Evolutionary conservation across 1,139 yeast genomes (phyloP), one percentile per base, ranked within the genome.

Genomic region (Hansenula anomala): DNA sequence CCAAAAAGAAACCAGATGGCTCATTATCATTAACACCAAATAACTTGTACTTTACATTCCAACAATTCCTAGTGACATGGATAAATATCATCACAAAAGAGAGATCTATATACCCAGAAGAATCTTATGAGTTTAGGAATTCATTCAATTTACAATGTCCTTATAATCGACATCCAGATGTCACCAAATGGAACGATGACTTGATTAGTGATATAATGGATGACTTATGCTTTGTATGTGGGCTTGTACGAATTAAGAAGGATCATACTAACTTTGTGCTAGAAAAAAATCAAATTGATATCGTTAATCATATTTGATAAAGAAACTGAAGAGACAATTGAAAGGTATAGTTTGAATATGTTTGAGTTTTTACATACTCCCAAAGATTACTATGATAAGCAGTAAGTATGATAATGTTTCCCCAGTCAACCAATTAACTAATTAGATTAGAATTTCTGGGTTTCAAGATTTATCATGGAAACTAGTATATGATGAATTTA

Each of bases 111-210:
- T 52, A 52, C 28, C 53, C 53, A 3, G 12, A 16, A 3, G 35
- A 39, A 4, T 37, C 49, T 2, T 52, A 42, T 30, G 53, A 48
- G 24, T 14, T 33, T 9, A 36, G 51, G 14, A 46, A 46, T 19
- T 41, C 48, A 1, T 52, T 52, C 39, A 44, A 47, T 27, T n/a
- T 52, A 5, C 25, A 35, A 17, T 41, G 46, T 3, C 51, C 54
- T 4, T 42, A 34, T 39, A 44, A 39, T 26, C 30, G 56, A 33
- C 52, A 47, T 34, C 54, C 54, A 4, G 40, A 32, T 11, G 43
- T 52, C 5, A 38, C 40, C 13, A 34, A 42, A 8, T 52, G 54
- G 40, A 34, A 46, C 4, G 34, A 41, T 15, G 48, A 40, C 2
- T 23, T 49, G n/a, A 40, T 47, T 1, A 36, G 27, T 2, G 31